These are phyloP conservation scores for Globisporangium canariense DNA, from an alignment of 352 stramenopile species.

Conservation along the genomic window DNA sequence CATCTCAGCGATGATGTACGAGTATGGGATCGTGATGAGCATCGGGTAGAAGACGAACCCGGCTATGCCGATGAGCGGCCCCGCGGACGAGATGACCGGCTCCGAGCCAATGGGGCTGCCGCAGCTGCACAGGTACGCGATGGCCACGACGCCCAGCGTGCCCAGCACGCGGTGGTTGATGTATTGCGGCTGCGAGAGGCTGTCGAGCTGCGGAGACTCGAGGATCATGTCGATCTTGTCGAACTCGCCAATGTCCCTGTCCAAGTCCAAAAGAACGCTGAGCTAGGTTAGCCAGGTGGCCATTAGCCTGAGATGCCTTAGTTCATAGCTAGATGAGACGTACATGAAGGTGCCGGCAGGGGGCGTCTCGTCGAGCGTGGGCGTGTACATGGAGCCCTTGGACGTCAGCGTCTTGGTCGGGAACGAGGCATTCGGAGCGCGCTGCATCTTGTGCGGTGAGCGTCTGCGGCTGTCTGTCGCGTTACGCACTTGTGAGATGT, in stretches of 20 bases:
- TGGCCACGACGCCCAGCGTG: constrained; percentile 35
- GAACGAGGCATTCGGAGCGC: constrained; percentile 1
- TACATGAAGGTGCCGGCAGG: constrained; percentile 15
- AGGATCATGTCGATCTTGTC: constrained; percentile 26
- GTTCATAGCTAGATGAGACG: neutral
- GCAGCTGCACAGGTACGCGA: constrained; percentile 51
- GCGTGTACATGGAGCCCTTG: constrained; percentile 10
- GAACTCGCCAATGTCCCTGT: constrained; percentile 20
- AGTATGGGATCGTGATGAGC: constrained; percentile 57
- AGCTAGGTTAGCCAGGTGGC: neutral
- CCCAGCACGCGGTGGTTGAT: constrained; percentile 24
- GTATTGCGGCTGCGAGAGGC: neutral
- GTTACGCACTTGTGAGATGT: neutral
- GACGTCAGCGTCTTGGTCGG: neutral
- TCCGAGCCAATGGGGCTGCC: constrained; percentile 53
- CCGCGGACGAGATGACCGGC: constrained; percentile 43
- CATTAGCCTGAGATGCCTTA: neutral
- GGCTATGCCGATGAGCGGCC: constrained; percentile 52
- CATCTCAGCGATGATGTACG: constrained; percentile 59
- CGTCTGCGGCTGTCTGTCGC: neutral
- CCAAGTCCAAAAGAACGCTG: constrained; percentile 2
- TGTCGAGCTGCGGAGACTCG: constrained; percentile 11
- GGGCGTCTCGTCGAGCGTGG: constrained; percentile 13
- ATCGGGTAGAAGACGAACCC: constrained; percentile 59
- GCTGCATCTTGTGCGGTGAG: constrained; percentile 2